These are phyloP conservation scores for Bathelium albidoporum DNA, from an alignment of 495 filamentous ascomycete genomes.

Conservation along the genomic window DNA sequence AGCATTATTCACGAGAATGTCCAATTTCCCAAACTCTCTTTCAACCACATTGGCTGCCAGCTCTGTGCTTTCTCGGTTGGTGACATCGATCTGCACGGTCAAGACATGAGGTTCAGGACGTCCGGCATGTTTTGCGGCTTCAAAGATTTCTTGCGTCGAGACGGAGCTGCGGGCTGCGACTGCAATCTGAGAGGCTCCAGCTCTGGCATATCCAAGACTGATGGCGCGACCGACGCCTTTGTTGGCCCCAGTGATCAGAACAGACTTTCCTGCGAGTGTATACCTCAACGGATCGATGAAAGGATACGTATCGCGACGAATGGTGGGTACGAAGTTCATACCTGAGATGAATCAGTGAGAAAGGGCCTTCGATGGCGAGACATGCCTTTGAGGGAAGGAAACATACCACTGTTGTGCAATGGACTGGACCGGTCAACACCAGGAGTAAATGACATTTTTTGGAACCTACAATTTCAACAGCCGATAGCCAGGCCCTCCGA, in stretches of 20 bases:
- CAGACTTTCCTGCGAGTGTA: conserved; percentile 18
- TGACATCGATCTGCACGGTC: conserved; percentile 36
- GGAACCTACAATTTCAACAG: neutral
- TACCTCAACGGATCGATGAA: conserved; percentile 21
- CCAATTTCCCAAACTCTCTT: conserved; percentile 31
- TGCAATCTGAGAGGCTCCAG: conserved; percentile 21
- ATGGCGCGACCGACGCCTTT: conserved; percentile 24
- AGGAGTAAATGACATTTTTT: neutral
- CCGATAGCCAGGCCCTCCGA: neutral
- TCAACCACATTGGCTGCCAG: conserved; percentile 25
- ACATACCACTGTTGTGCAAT: neutral
- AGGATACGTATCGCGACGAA: conserved; percentile 24
- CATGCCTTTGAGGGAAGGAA: neutral
- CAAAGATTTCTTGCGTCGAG: conserved; percentile 27
- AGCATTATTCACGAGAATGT: conserved; percentile 49
- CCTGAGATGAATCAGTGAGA: neutral
- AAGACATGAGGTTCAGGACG: conserved; percentile 34
- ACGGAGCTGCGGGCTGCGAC: conserved; percentile 37
- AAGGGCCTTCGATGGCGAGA: neutral
- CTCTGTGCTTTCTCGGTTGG: conserved; percentile 30
- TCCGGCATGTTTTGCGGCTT: conserved; percentile 30
- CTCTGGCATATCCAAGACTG: conserved; percentile 22
- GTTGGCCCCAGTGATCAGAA: conserved; percentile 26
- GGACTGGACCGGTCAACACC: neutral
- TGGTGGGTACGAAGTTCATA: neutral